These are phyloP conservation scores for Tricholoma bakamatsutake DNA, from an alignment of 768 basidiomycete species.

Conservation along the genomic window DNA sequence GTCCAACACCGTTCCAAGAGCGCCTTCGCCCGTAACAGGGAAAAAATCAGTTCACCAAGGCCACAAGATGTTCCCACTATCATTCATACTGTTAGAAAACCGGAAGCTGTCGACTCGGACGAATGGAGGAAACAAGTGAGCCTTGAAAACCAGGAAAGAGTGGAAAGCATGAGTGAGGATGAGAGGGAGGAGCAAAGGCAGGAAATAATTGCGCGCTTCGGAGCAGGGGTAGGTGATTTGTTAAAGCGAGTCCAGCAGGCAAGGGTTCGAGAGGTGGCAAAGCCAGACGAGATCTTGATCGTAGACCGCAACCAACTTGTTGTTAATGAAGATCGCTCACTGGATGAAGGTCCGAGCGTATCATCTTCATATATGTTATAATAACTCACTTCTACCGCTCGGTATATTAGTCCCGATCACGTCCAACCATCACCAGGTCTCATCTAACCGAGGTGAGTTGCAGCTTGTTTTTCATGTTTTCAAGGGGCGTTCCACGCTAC, in stretches of 20 bases:
- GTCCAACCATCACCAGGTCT: conserved; percentile 4
- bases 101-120: conserved; percentile 16
- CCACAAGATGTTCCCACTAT: conserved; percentile 25
- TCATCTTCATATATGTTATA: neutral
- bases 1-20: conserved; percentile 63
- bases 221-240: conserved; percentile 56
- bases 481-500: neutral
- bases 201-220: conserved; percentile 70
- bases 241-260: conserved; percentile 49
- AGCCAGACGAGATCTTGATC: neutral
- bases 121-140: conserved; percentile 55
- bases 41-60: conserved; percentile 22
- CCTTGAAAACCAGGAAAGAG: conserved; percentile 56
- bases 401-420: conserved; percentile 11
- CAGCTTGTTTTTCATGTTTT: neutral
- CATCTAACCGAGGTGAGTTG: conserved; percentile 10
- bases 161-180: conserved; percentile 64
- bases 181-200: conserved; percentile 61
- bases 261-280: conserved; percentile 28
- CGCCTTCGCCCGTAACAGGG: conserved; percentile 48
- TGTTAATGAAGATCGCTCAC: neutral
- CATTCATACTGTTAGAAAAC: conserved; percentile 6
- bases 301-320: neutral
- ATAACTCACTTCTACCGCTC: neutral
- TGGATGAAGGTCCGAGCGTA: conserved; percentile 15